Percentiles rank a stretch among this genome's conserved stretches.
Evolutionary conservation across 73 alveolate species (phyloP).

Genomic region (Urostyla sp.): DNA sequence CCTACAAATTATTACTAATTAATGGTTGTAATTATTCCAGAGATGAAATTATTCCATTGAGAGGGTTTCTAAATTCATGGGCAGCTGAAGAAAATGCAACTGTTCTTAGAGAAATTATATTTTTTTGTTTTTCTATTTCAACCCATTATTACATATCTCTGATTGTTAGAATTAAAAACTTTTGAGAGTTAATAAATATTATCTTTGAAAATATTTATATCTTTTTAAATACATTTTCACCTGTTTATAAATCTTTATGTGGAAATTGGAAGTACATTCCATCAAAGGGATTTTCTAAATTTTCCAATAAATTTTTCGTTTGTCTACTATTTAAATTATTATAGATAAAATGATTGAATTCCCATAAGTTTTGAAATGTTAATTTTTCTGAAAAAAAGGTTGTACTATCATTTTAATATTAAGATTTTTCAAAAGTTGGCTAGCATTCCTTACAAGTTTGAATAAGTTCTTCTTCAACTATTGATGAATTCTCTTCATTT

Average conservation of each 20-base stretch:
- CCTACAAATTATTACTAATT: neutral
- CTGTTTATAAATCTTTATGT: neutral
- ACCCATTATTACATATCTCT: slow-evolving; percentile 49
- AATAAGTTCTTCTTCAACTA: too few relatives aligned
- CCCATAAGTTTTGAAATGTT: slow-evolving; percentile 5
- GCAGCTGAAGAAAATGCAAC: slow-evolving; percentile 55
- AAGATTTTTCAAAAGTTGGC: too few relatives aligned
- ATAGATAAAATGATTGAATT: neutral
- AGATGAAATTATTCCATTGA: slow-evolving; percentile 49
- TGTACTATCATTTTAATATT: too few relatives aligned
- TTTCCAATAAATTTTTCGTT: neutral
- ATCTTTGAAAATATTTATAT: slow-evolving; percentile 19
- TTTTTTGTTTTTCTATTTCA: slow-evolving; percentile 23
- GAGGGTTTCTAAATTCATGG: slow-evolving; percentile 66
- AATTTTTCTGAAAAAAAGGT: too few relatives aligned
- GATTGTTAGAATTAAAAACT: slow-evolving; percentile 9
- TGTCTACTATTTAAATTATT: neutral
- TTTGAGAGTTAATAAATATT: neutral
- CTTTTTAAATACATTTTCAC: neutral
- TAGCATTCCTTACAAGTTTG: too few relatives aligned
- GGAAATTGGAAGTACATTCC: neutral
- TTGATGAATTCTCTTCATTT: too few relatives aligned
- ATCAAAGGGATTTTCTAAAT: neutral
- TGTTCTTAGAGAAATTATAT: neutral
- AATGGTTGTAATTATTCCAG: slow-evolving; percentile 22